Conservation (phyloP, 768 basidiomycete species). For the Hypholoma sublateritium region DNA sequence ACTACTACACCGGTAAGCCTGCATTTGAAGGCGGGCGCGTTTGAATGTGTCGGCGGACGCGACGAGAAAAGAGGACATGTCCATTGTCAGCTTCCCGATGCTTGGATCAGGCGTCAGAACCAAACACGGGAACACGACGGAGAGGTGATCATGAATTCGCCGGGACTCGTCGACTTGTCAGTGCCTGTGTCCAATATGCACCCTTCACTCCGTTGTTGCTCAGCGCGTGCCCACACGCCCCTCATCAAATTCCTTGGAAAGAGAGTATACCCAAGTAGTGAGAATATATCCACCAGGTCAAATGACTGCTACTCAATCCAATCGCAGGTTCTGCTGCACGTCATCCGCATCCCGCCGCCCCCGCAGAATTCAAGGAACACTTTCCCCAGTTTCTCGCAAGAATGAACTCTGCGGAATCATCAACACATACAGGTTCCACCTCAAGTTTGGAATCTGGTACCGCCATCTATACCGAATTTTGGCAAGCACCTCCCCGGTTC, state of each 20-base stretch:
- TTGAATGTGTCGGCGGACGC: not conserved
- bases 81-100: not conserved
- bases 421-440: slow-evolving; percentile 12
- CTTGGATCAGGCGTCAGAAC: slow-evolving; percentile 1
- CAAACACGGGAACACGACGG: slow-evolving; percentile 1
- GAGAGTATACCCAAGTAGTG: slow-evolving; percentile 49
- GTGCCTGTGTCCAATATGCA: slow-evolving; percentile 16
- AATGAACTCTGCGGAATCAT: slow-evolving; percentile 24
- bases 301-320: not conserved
- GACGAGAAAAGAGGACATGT: slow-evolving; percentile 2
- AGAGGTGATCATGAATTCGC: not conserved
- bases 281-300: slow-evolving; percentile 11
- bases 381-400: slow-evolving; percentile 47
- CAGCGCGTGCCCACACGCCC: slow-evolving; percentile 50
- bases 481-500: slow-evolving; percentile 65
- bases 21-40: slow-evolving; percentile 23
- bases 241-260: slow-evolving; percentile 66
- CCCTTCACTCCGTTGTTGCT: slow-evolving; percentile 26
- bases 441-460: slow-evolving; percentile 5
- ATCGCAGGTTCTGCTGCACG: slow-evolving; percentile 22
- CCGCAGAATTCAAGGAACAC: slow-evolving; percentile 53
- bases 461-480: slow-evolving; percentile 44
- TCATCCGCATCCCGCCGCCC: slow-evolving; percentile 66
- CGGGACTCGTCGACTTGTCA: not conserved
- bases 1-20: slow-evolving; percentile 27